A percentile compares a stretch with the other conserved stretches of the same genome.
These are phyloP conservation scores for Linnemannia elongata DNA, from an alignment of 192 early-diverging fungal genomes.

Conservation along the genomic window DNA sequence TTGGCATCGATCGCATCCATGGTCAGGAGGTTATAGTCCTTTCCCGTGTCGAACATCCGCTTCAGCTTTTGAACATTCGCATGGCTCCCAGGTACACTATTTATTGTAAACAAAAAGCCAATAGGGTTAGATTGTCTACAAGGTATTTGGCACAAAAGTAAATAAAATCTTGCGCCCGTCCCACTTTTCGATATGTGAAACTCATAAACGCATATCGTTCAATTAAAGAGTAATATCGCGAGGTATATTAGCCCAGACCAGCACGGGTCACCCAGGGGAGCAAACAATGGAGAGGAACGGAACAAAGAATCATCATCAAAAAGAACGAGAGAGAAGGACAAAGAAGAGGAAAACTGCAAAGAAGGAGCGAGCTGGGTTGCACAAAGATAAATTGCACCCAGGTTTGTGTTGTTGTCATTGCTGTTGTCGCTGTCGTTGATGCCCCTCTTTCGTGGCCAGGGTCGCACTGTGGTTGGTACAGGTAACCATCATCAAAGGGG, in stretches of 20 bases:
- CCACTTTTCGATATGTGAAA: background rate
- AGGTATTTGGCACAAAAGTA: background rate
- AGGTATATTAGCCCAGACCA: background rate
- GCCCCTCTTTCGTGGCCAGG: background rate
- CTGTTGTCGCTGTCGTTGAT: too few species aligned
- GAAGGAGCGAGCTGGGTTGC: background rate
- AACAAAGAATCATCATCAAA: background rate
- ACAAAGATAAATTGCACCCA: constrained; percentile 9
- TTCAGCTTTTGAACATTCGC: constrained; percentile 49
- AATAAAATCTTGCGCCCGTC: background rate
- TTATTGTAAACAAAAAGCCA: background rate
- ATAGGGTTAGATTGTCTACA: background rate
- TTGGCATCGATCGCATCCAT: constrained; percentile 64
- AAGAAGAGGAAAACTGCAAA: background rate
- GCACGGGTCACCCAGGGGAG: background rate
- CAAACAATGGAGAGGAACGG: background rate
- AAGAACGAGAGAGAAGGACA: background rate
- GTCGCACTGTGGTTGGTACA: background rate
- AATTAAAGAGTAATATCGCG: background rate
- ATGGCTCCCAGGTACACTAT: constrained; percentile 49
- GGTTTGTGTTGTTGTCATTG: background rate
- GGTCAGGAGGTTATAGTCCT: constrained; percentile 42
- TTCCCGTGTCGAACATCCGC: constrained; percentile 49
- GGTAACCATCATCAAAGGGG: background rate
- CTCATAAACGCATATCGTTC: background rate